Evolutionary conservation across 2,329 filamentous ascomycete genomes (phyloP).

Genomic region (Neonectria magnoliae): DNA sequence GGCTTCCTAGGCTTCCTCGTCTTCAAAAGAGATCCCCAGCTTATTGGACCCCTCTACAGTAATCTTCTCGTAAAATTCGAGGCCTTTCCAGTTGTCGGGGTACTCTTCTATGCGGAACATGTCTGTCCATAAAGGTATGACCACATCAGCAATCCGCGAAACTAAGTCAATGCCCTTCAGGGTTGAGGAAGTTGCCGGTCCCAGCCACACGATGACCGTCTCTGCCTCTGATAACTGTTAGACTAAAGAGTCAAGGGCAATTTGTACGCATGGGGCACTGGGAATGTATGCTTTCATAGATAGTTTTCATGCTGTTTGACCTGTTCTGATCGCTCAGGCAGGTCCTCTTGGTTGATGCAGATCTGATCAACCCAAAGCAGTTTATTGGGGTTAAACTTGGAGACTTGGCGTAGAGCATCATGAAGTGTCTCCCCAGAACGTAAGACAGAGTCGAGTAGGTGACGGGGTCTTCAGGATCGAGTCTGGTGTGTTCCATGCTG

Average conservation of each 20-base stretch:
- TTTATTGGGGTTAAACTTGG: conserved; percentile 19
- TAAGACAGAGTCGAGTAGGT: conserved; percentile 32
- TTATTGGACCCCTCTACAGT: conserved; percentile 20
- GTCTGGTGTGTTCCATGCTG: conserved; percentile 23
- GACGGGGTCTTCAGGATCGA: conserved; percentile 25
- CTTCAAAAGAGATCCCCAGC: conserved; percentile 28
- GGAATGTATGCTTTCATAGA: conserved; percentile 29
- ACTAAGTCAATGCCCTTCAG: conserved; percentile 15
- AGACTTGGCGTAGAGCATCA: conserved; percentile 19
- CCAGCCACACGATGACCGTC: conserved; percentile 32
- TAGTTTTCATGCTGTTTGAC: conserved; percentile 32
- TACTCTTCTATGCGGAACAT: conserved; percentile 29
- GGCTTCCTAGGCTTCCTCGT: conserved; percentile 15
- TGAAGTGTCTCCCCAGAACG: conserved; percentile 29
- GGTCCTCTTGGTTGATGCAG: conserved; percentile 31
- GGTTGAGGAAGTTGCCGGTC: conserved; percentile 15
- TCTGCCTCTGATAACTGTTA: conserved; percentile 28
- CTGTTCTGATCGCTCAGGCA: conserved; percentile 24
- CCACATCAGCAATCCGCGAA: conserved; percentile 25
- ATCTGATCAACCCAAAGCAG: conserved; percentile 35
- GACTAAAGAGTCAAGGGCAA: neutral
- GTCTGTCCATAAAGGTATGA: conserved; percentile 27
- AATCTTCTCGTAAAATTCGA: conserved; percentile 22
- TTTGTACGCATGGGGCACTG: neutral
- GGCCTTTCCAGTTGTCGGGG: conserved; percentile 5